A percentile compares a stretch with the other conserved stretches of the same genome.
These are phyloP conservation scores for Albifimbria verrucaria DNA, from an alignment of 2,329 filamentous ascomycete genomes.

Conservation along the genomic window DNA sequence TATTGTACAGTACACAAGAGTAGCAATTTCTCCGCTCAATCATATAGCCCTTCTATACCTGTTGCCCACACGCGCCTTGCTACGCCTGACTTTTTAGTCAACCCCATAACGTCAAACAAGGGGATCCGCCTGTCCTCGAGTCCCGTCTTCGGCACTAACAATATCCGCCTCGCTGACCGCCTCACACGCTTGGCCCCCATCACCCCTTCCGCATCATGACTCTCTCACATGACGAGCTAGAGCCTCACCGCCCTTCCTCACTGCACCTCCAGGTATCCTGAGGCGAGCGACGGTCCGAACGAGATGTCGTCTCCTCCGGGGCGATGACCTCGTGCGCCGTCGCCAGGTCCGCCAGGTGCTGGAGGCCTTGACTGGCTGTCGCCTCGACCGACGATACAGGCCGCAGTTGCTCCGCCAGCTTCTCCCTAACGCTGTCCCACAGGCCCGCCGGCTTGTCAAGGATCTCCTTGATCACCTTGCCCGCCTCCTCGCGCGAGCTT, in stretches of 20 bases:
- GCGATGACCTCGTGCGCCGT: constrained; percentile 38
- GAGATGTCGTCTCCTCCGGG: constrained; percentile 24
- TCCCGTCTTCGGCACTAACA: constrained; percentile 3
- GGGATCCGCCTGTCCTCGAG: too few species aligned
- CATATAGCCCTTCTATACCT: too few species aligned
- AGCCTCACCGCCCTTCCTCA: constrained; percentile 8
- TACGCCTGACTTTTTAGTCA: not conserved
- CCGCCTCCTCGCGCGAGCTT: constrained; percentile 55
- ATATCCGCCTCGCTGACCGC: not conserved
- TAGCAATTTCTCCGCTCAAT: not conserved
- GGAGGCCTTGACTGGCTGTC: constrained; percentile 51
- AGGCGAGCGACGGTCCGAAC: constrained; percentile 29
- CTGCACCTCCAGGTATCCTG: constrained; percentile 32
- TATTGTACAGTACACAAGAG: not conserved
- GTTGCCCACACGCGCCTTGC: too few species aligned
- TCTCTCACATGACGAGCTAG: not conserved
- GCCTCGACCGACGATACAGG: constrained; percentile 34
- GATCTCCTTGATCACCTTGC: constrained; percentile 52
- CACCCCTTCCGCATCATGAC: not conserved
- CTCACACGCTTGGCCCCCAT: too few species aligned
- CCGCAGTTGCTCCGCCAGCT: constrained; percentile 30
- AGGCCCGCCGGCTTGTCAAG: constrained; percentile 48
- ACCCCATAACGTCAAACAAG: too few species aligned
- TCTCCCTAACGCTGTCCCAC: constrained; percentile 56
- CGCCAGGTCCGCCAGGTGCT: constrained; percentile 58